phyloP scores from a whole-genome alignment of 768 basidiomycete species.

The Rubroboletus satanas region DNA sequence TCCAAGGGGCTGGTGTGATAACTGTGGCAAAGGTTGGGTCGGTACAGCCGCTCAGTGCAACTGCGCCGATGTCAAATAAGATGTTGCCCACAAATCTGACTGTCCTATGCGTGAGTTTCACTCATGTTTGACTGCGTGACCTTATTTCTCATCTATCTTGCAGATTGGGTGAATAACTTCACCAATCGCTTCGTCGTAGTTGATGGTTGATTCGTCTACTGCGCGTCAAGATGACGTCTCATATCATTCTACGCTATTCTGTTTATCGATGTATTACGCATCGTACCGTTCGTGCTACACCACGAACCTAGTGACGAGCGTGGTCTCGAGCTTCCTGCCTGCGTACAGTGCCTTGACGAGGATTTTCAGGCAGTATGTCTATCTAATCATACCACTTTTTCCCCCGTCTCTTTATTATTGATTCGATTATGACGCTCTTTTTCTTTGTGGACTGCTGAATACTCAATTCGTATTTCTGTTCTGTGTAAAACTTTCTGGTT shows the following conservation, averaged over 20 bases:
- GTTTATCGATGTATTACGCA: conserved; percentile 57
- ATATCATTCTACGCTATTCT: conserved; percentile 32
- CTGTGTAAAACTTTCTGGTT: neutral
- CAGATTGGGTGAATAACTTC: conserved; percentile 33
- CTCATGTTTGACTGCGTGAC: neutral
- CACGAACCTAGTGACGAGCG: conserved; percentile 63
- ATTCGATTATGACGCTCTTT: conserved; percentile 3
- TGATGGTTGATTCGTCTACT: conserved; percentile 37
- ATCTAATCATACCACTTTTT: conserved; percentile 8
- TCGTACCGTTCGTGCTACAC: conserved; percentile 55
- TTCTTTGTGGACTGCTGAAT: conserved; percentile 13
- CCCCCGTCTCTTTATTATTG: neutral
- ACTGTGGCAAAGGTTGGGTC: conserved; percentile 67
- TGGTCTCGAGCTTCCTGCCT: conserved; percentile 48
- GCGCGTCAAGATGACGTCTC: conserved; percentile 30
- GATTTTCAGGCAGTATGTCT: conserved; percentile 24
- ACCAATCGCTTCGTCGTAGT: conserved; percentile 40
- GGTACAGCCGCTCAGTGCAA: conserved; percentile 53
- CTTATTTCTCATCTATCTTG: conserved; percentile 16
- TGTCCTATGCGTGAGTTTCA: conserved; percentile 28
- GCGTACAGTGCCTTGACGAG: conserved; percentile 20
- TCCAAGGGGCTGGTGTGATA: conserved; percentile 65
- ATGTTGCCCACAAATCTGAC: conserved; percentile 4
- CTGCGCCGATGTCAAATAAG: conserved; percentile 65
- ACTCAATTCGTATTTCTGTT: conserved; percentile 1